A percentile compares a stretch with the other conserved stretches of the same genome.
phyloP scores from a whole-genome alignment of 2,329 filamentous ascomycete genomes.

The Ascochyta viciae-villosae region DNA sequence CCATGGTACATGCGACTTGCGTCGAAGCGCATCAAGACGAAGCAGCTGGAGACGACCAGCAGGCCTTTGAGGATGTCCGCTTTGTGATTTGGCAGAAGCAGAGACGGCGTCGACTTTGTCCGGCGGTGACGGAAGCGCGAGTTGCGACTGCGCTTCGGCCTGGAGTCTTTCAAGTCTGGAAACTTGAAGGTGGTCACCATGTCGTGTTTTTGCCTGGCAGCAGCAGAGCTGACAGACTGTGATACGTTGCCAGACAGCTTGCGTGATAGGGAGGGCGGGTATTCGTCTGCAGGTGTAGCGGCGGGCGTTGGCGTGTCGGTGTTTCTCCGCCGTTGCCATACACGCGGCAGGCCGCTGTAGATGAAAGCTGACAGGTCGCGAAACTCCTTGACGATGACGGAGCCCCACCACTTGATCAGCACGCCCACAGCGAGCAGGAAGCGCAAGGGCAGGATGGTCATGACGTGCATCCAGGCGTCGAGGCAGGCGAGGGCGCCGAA shows the following conservation, averaged over 20 bases:
- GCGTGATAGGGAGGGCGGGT: constrained; percentile 33
- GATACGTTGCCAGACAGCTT: constrained; percentile 32
- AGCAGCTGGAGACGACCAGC: constrained; percentile 84
- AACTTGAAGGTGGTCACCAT: constrained; percentile 34
- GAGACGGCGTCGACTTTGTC: constrained; percentile 84
- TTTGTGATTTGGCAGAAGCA: constrained; percentile 86
- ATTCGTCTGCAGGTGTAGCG: constrained; percentile 39
- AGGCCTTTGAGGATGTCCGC: constrained; percentile 91
- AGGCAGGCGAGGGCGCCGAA: constrained; percentile 92
- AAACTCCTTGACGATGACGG: constrained; percentile 74
- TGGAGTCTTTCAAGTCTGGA: constrained; percentile 37
- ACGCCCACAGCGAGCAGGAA: constrained; percentile 83
- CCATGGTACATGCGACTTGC: constrained; percentile 98
- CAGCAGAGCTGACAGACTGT: constrained; percentile 22
- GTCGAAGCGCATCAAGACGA: constrained; percentile 87
- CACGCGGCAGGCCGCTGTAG: constrained; percentile 76
- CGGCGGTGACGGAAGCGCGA: constrained; percentile 67
- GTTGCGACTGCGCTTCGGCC: constrained; percentile 38
- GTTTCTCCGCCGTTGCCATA: constrained; percentile 71
- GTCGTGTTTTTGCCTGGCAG: constrained; percentile 33
- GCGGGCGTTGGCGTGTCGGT: constrained; percentile 43
- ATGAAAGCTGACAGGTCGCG: constrained; percentile 78
- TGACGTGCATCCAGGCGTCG: constrained; percentile 95
- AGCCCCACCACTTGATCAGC: constrained; percentile 78
- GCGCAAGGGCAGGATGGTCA: constrained; percentile 90